Conservation (phyloP, 306 rosid genomes). For the Cucurbita argyrosperma region DNA sequence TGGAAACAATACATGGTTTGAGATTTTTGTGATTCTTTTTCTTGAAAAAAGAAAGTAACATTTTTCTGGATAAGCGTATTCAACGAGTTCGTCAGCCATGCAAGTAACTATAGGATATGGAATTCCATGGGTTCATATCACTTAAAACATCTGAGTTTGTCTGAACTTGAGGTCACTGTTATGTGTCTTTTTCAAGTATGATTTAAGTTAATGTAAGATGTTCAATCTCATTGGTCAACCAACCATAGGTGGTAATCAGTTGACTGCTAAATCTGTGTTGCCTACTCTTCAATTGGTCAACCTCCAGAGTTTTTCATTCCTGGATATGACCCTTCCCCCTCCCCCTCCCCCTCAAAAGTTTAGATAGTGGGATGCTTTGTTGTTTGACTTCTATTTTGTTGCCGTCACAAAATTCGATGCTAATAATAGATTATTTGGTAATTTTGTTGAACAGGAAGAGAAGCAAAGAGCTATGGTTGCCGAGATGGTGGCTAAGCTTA, state of each 20-base stretch:
- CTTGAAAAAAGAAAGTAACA: neutral
- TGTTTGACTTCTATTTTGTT: neutral
- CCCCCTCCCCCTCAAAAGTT: neutral
- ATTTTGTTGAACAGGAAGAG: constrained; percentile 48
- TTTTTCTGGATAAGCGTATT: neutral
- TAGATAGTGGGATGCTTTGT: neutral
- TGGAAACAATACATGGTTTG: neutral
- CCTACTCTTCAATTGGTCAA: neutral
- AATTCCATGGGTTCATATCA: neutral
- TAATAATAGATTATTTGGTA: neutral
- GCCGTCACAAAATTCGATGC: neutral
- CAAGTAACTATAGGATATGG: neutral
- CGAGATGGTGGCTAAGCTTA: constrained; percentile 80
- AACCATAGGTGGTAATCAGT: neutral
- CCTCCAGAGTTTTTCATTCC: neutral
- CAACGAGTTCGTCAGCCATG: neutral
- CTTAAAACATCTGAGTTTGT: neutral
- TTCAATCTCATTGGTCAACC: neutral
- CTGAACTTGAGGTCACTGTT: neutral
- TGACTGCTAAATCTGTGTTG: neutral
- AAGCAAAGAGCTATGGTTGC: constrained; percentile 57
- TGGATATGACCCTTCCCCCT: neutral
- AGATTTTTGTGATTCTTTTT: neutral
- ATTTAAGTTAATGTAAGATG: neutral
- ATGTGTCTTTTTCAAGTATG: neutral